phyloP scores from a whole-genome alignment of 345 rosid species.

The Gossypium mustelinum region DNA sequence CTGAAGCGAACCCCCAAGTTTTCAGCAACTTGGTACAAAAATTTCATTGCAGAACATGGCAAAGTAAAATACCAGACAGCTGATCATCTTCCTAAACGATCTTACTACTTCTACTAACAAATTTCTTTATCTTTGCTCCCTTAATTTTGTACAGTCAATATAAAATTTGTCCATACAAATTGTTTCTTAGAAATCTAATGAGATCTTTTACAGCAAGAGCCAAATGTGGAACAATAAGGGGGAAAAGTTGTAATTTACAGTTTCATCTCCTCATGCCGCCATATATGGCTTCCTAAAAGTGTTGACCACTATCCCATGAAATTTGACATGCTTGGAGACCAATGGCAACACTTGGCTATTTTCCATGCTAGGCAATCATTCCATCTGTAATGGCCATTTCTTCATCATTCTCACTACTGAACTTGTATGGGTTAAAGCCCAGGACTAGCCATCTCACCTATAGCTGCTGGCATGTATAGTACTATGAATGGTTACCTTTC shows the following conservation, averaged over 20 bases:
- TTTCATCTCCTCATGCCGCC: no score
- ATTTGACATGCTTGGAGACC: constrained; percentile 93
- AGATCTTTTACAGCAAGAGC: not conserved
- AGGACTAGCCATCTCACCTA: constrained; percentile 21
- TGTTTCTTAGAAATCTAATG: not conserved
- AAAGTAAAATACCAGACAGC: not conserved
- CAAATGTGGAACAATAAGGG: not conserved
- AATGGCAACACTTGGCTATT: constrained; percentile 64
- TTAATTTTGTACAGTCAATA: not conserved
- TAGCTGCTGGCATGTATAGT: not conserved
- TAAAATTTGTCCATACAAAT: not conserved
- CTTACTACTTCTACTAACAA: not conserved
- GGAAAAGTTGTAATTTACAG: no score
- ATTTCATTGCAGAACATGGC: constrained; percentile 33
- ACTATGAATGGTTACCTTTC: no score
- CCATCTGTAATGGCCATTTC: constrained; percentile 54
- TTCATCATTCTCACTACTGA: constrained; percentile 35
- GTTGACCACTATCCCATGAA: constrained; percentile 73
- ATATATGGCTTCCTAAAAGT: constrained; percentile 32
- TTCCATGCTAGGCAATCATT: constrained; percentile 56
- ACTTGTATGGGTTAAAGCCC: constrained; percentile 51
- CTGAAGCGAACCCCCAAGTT: constrained; percentile 53
- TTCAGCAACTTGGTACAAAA: constrained; percentile 58
- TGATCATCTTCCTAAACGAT: not conserved
- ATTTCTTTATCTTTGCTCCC: not conserved